phyloP scores from a whole-genome alignment of 768 basidiomycete genomes.

The Rhodotorula kratochvilovae region DNA sequence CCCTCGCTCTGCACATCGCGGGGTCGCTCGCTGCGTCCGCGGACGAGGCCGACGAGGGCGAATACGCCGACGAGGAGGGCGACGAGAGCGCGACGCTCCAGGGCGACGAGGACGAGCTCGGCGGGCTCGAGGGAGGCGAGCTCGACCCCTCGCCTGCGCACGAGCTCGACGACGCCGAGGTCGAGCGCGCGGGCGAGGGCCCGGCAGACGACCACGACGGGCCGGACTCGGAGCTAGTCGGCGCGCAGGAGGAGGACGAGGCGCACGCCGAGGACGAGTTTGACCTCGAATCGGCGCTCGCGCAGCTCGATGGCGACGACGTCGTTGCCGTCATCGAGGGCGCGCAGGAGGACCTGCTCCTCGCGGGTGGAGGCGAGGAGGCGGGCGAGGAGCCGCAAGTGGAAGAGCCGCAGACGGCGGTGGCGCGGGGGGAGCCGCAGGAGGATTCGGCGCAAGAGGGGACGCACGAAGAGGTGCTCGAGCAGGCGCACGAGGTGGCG shows the following conservation, averaged over 20 bases:
- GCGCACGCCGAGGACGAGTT: conserved; percentile 13
- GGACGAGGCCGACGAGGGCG: not conserved
- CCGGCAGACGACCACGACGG: conserved; percentile 12
- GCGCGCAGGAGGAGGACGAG: not conserved
- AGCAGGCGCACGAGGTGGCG: not conserved
- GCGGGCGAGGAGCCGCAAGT: no score
- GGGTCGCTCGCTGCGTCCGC: not conserved
- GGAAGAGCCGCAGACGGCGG: not conserved
- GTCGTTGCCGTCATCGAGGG: conserved; percentile 31
- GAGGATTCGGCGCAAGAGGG: not conserved
- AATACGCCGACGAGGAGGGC: conserved; percentile 2
- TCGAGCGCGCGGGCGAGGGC: conserved; percentile 1
- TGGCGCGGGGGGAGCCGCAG: conserved; percentile 3
- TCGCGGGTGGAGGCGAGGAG: not conserved
- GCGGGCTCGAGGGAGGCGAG: not conserved
- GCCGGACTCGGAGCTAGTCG: conserved; percentile 21
- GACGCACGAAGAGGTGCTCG: not conserved
- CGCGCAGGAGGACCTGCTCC: conserved; percentile 10
- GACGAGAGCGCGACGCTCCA: not conserved
- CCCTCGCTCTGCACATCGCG: conserved; percentile 34
- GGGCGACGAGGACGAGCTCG: not conserved
- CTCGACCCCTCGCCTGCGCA: not conserved
- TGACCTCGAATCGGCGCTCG: conserved; percentile 22
- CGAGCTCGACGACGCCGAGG: not conserved
- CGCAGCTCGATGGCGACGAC: conserved; percentile 30